Base-by-base conservation (phyloP, 345 rosid species). In the Brassica rapa region DNA sequence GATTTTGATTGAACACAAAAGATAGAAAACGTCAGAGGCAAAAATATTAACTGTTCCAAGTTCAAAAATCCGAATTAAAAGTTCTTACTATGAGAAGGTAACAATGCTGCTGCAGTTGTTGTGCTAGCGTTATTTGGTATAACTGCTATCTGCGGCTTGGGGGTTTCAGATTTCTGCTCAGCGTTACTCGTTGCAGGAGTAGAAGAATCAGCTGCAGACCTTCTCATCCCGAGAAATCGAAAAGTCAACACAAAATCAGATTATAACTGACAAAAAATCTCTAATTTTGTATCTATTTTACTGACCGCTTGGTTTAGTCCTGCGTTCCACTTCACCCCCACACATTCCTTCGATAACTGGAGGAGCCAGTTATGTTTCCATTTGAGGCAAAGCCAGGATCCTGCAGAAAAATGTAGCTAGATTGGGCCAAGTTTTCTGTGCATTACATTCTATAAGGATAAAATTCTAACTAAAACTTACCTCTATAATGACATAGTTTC, bases 401-500 rank as follows among this genome's bases (percentile, higher is more conserved):
- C 99, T 93, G 79, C 68, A 76, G 74, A 83, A 62, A 78, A 78
- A 80, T 49, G 12, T 66, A 72, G 68, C 62, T 10, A 21, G 79
- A 68, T 25, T 64, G 29, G 43, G 67, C 72, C 25, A 69, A 23
- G 27, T n/a, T 0, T 43, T 68, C 15, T 29, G 62, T 65, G 12
- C 46, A 70, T 27, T 72, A 66, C 16, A 32, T 25, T 59, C 33
- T 71, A 76, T 56, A 24, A 66, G 8, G 71, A 73, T 32, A 53
- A 37, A 67, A 1, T 53, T 73, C 68, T 57, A 72, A 64, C 64
- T 77, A 67, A 67, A 27, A 59, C 43, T 29, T 90, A 96, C 99
- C 99, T 96, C 97, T 79, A 88, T 77, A 85, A 89, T 80, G 85
- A 96, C 87, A 84, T 93, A 93, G 86, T 81, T 96, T 90, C 98